A percentile compares a stretch with the other conserved stretches of the same genome.
These are phyloP conservation scores for Kodamaea neixiangensis DNA, from an alignment of 805 yeast species.

Conservation along the genomic window DNA sequence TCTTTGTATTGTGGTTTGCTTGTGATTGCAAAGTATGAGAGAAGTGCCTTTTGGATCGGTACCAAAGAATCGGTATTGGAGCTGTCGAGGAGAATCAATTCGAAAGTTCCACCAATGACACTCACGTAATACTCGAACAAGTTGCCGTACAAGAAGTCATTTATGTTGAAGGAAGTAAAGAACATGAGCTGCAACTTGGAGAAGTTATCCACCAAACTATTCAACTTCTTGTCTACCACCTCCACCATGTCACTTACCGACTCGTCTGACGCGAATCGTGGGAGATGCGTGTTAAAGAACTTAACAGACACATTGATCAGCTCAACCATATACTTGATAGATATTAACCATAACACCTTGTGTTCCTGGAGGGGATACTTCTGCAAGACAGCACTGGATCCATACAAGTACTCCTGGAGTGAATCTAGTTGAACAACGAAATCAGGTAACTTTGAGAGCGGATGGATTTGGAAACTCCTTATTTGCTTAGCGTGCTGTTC, in stretches of 20 bases:
- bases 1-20: constrained; percentile 14
- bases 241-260: constrained; percentile 2
- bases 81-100: constrained; percentile 14
- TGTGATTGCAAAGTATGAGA: constrained; percentile 7
- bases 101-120: constrained; percentile 13
- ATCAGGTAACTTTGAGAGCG: constrained; percentile 9
- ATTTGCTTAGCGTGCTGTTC: background rate
- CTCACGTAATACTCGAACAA: constrained; percentile 7
- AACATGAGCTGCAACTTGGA: constrained; percentile 3
- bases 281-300: constrained; percentile 8
- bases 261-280: constrained; percentile 10
- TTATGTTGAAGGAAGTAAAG: background rate
- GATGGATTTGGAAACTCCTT: background rate
- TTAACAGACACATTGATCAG: constrained; percentile 11
- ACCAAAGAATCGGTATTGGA: background rate
- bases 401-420: constrained; percentile 21
- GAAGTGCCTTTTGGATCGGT: constrained; percentile 8
- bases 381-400: constrained; percentile 13
- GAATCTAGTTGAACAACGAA: constrained; percentile 17
- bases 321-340: constrained; percentile 8
- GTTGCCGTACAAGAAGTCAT: constrained; percentile 3
- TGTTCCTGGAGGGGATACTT: constrained; percentile 16
- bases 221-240: constrained; percentile 7
- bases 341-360: constrained; percentile 23
- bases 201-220: constrained; percentile 7